Evolutionary conservation across 176 grass and related monocot species (phyloP), one percentile per base, ranked within the genome.

Genomic region (Oropetium thomaeum): DNA sequence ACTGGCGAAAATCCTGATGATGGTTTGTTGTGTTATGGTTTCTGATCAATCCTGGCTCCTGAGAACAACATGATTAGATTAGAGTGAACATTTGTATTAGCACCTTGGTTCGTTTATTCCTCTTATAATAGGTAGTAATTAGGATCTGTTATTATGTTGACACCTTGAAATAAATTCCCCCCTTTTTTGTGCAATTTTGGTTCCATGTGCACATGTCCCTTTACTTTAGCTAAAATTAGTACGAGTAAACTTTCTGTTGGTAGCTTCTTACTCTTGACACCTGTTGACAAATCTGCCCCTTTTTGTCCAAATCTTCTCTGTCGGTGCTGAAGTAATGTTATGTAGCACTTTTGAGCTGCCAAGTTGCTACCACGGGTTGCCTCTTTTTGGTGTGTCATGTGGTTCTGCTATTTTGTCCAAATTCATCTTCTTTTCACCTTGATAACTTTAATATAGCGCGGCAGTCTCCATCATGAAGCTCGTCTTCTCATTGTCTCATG

Each of bases 251-350:
- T 42, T 69, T 40, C 3, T 67, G 51, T 8, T 5, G 16, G 37
- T 59, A 38, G 8, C 55, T 65, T 55, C 37, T 58, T 30, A 32
- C 20, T 1, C 28, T 25, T 25, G 22, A 25, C 38, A 47, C 27
- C n/a, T 76, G 44, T 45, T 28, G 30, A 20, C 5, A 71, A 64
- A 76, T 71, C 10, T 76, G 32, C 17, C 39, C 51, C 78, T 64
- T 60, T 64, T 39, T 77, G 73, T 67, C 38, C 30, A 48, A 65
- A 76, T 60, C 6, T 39, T 60, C 6, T 39, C 30, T 4, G 48
- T 82, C 41, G 3, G 67, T 39, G 22, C 31, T 81, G 35, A 57
- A 39, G 65, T 13, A 15, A 37, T 63, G 39, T 3, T 53, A 0
- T 8, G 12, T 33, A 26, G 2, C 67, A 51, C 17, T 35, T 58